Evolutionary conservation across 1,284 basidiomycete genomes (phyloP), one percentile per base, ranked within the genome.

Genomic region (Coriolopsis trogii): DNA sequence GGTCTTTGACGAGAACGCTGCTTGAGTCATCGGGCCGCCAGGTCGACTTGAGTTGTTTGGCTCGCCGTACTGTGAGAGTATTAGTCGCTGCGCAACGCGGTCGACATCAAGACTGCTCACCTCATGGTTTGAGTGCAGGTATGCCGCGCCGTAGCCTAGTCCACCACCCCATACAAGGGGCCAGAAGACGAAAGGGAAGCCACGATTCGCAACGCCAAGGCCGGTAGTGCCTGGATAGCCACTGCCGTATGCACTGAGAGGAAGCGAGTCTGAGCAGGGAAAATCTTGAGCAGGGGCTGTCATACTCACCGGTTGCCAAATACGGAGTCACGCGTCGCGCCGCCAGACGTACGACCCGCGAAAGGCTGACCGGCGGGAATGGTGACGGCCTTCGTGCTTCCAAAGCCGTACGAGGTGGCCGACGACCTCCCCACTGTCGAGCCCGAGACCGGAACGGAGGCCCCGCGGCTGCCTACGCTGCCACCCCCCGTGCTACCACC

Each of bases 141-240:
- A 80, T 4, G 64, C 63, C 12, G 68, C 63, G 6, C 70, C 71
- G 31, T 65, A 62, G 2, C 70, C 72, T 30, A 63, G 58, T 1
- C 65, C 67, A 18, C 68, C 68, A 20, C 79, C 78, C 73, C 78
- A 85, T 4, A 75, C 73, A 8, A 85, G 53, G 3, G 82, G 83
- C 81, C 81, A 85, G 65, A 82, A 85, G 49, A 67, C 72, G 62
- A 80, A 84, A 0, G 82, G 81, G 60, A 84, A 84, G 3, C 73
- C 73, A 9, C 73, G 72, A 13, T 72, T 70, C 3, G 62, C 61
- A 9, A 81, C 79, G 13, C 80, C 77, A 31, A 76, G 70, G 5
- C 66, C 67, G 3, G 67, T 18, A 3, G 68, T 34, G 4, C 74
- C 74, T 42, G 82, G 81, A 67, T 84, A 84, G 1, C 83, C 82